Evolutionary conservation across 2,329 filamentous ascomycete genomes (phyloP), one percentile per base, ranked within the genome.

Genomic region (Xylariaceae sp.): DNA sequence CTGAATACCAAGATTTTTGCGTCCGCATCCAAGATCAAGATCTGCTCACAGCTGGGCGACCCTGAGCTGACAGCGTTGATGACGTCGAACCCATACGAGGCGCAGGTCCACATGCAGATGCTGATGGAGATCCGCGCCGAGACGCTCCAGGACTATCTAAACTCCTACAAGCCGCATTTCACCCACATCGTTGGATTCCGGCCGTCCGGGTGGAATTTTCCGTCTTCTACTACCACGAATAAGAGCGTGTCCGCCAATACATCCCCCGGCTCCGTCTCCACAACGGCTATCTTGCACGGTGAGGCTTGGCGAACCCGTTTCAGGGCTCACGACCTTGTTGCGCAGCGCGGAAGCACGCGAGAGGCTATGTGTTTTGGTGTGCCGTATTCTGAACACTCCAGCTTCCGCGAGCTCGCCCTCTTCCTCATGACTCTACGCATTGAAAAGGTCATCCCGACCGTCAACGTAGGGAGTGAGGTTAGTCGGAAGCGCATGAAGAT

Each of bases 91-190:
- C 91, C 94, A 0, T 74, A 80, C 19, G 88, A 89, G 63, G 94
- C 94, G 0, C 92, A 97, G 70, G 91, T 99, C 0, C 94, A 99
- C 72, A 96, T 99, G 92, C 95, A 96, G 63, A 91, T 88, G 64
- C 78, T 99, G 9, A 94, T 94, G 78, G 92, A 97, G 70, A 91
- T 99, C 61, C 86, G 91, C 22, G 85, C 91, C 32, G 92, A 96
- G 61, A 96, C 92, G 0, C 78, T 99, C 1, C 85, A 89, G 60
- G 92, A 96, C 56, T 99, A 99, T 65, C 80, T 97, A 5, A 83
- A 86, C 63, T 79, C 81, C 34, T 88, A 90, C 73, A 87, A 86
- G 58, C 86, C 88, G 6, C 85, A 89, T 62, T 99, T 97, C 69
- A 84, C 84, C 13, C 86, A 89, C 49, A 84, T 96, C 43, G 87